Evolutionary conservation across 225 moss, liverwort and hornwort genomes (phyloP), one percentile per base, ranked within the genome.

Genomic region (Ulota crispa): DNA sequence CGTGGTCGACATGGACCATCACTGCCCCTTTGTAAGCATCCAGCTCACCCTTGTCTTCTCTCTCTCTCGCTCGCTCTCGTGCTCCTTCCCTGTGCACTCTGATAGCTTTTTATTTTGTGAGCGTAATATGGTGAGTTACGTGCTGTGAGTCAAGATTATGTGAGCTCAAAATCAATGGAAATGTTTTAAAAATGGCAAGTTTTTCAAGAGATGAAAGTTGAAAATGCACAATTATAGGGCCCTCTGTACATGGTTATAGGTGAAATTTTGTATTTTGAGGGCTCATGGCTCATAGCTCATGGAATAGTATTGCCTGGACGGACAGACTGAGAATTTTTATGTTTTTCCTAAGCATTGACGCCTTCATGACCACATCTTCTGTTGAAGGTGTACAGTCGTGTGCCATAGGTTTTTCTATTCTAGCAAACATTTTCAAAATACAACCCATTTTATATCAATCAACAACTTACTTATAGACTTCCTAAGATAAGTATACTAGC

Each of bases 1-100:
- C 75, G 96, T 99, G 30, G 84, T 99, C 27, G 94, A 99, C 78
- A 99, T 99, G 99, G 99, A 99, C 77, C 99, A 99, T 87, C 99
- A 99, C 83, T 99, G 99, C 88, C 99, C 99, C 72, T 99, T 99
- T 84, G 99, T 99, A 86, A 88, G 87, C 80, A 76, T 26, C 43
- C 6, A 39, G 15, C 42, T 55, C 65, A 16, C 67, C 73, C 74
- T 53, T 57, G 4, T 57, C 45, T 54, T 63, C 23, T 30, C n/a
- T 45, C 66, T 18, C 55, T n/a, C 11, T 31, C 32, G 8, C 31
- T 64, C 19, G 1, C 43, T 12, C 43, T 45, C 13, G 45, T 50
- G 50, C 50, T 50, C 18, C 50, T 50, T 50, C 50, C 18, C 75
- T 76, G 61, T 21, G 30, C 43, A 2, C 60, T 45, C 28, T 64